phyloP scores from a whole-genome alignment of 1,284 basidiomycete genomes.

The Exobasidium cylindrosporum region DNA sequence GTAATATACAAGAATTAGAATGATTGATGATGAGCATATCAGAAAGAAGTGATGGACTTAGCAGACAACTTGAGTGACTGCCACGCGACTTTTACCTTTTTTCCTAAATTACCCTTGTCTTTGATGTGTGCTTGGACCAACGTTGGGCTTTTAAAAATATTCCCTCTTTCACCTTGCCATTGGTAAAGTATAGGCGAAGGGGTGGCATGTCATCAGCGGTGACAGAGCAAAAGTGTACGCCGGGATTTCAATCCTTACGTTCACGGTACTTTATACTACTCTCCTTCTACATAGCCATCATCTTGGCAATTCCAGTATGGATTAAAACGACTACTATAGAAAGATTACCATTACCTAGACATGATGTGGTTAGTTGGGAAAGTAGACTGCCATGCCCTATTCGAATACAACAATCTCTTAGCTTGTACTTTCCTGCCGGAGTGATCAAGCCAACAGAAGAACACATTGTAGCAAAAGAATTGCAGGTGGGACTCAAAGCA shows the following conservation, averaged over 20 bases:
- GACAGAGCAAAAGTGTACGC: too few relatives aligned
- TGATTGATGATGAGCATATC: too few relatives aligned
- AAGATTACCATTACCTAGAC: conserved; percentile 35
- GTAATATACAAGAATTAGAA: too few relatives aligned
- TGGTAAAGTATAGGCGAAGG: too few relatives aligned
- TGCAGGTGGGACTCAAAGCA: background rate
- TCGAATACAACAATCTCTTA: background rate
- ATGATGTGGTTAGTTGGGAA: conserved; percentile 21
- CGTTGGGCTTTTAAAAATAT: too few relatives aligned
- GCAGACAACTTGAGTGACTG: too few relatives aligned
- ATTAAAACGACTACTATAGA: conserved; percentile 39
- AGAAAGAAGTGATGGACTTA: too few relatives aligned
- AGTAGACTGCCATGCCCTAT: conserved; percentile 4
- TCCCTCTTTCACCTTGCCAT: too few relatives aligned
- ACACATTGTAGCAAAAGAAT: conserved; percentile 1
- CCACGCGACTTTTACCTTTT: too few relatives aligned
- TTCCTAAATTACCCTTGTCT: too few relatives aligned
- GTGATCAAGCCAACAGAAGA: background rate
- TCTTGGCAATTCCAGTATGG: conserved; percentile 39
- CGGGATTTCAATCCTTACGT: conserved; percentile 1
- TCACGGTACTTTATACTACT: background rate
- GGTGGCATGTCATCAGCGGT: too few relatives aligned
- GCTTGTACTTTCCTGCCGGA: background rate
- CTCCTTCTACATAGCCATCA: conserved; percentile 30
- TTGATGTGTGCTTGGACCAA: too few relatives aligned